These are phyloP conservation scores for Endocladia muricata DNA, from an alignment of 31 red algal species.

Conservation along the genomic window DNA sequence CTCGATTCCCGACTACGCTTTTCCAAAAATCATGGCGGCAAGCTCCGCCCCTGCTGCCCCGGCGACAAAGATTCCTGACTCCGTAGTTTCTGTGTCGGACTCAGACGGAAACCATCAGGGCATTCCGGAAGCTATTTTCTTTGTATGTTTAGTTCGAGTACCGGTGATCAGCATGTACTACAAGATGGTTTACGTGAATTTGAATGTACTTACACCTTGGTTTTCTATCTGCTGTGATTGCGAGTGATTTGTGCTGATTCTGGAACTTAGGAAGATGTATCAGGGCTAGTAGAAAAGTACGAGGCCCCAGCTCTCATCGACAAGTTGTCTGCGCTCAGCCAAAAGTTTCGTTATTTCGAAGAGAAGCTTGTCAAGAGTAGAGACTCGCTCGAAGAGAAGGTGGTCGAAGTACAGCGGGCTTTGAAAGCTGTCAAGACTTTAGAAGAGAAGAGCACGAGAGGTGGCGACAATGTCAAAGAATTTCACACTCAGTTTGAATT, in stretches of 20 bases:
- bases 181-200: no score
- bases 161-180: no score
- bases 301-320: conserved; percentile 41
- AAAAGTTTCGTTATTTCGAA: conserved; percentile 82
- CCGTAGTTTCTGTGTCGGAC: conserved; percentile 40
- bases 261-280: conserved; percentile 52
- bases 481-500: conserved; percentile 85
- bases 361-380: conserved; percentile 53
- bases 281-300: conserved; percentile 34
- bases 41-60: not conserved
- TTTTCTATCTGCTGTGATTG: no score
- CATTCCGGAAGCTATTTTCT: conserved; percentile 71
- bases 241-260: not conserved
- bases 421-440: conserved; percentile 58
- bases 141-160: conserved; percentile 38
- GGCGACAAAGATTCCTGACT: conserved; percentile 18
- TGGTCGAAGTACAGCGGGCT: conserved; percentile 72
- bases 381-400: conserved; percentile 63
- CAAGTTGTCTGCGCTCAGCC: conserved; percentile 52
- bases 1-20: no score
- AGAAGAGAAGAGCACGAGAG: conserved; percentile 23
- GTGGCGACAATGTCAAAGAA: not conserved
- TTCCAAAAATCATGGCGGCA: not conserved
- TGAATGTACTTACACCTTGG: no score
- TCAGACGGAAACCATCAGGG: conserved; percentile 66